These are phyloP conservation scores for Linnemannia zychae DNA, from an alignment of 192 early-diverging fungal species.

Conservation along the genomic window DNA sequence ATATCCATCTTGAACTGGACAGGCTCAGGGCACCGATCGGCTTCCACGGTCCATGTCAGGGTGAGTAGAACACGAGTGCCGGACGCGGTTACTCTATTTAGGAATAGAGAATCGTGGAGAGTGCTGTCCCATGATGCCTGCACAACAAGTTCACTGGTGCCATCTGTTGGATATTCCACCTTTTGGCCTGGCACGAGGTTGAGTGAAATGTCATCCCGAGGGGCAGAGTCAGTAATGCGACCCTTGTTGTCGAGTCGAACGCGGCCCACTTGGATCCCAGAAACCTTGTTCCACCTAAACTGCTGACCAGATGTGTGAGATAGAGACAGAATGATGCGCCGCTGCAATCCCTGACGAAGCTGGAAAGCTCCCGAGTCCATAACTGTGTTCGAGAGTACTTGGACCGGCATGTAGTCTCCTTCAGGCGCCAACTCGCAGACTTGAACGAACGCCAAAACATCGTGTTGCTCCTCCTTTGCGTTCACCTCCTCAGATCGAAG, in stretches of 20 bases:
- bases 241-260: conserved; percentile 73
- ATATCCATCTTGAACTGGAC: conserved; percentile 72
- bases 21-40: conserved; percentile 69
- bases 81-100: conserved; percentile 73
- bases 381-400: conserved; percentile 59
- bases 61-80: conserved; percentile 71
- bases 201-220: conserved; percentile 65
- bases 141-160: conserved; percentile 70
- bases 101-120: conserved; percentile 73
- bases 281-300: conserved; percentile 65
- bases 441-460: conserved; percentile 75
- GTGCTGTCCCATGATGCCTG: conserved; percentile 84
- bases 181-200: conserved; percentile 63
- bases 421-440: conserved; percentile 73
- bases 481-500: conserved; percentile 72
- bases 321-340: conserved; percentile 74
- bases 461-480: conserved; percentile 74
- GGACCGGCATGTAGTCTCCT: conserved; percentile 73
- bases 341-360: conserved; percentile 82
- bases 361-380: conserved; percentile 68
- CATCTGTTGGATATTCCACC: conserved; percentile 67
- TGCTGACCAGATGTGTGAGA: conserved; percentile 77
- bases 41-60: conserved; percentile 67
- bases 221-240: conserved; percentile 62
- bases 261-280: conserved; percentile 60